Conservation (phyloP, 345 rosid species). For the Corchorus olitorius region DNA sequence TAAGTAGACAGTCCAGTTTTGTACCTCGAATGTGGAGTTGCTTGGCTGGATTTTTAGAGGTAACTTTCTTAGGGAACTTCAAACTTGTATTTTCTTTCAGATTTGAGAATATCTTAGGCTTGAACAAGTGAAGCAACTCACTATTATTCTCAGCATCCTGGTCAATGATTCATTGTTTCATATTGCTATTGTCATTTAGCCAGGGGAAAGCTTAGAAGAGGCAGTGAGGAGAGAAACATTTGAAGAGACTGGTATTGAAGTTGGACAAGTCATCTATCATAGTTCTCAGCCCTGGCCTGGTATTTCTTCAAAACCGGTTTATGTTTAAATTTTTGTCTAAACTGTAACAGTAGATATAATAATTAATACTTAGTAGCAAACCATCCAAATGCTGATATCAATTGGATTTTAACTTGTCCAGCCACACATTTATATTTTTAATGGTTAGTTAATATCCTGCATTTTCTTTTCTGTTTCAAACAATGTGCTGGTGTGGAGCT, state of each 20-base stretch:
- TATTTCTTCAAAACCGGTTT: constrained; percentile 26
- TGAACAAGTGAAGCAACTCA: neutral
- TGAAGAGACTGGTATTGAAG: constrained; percentile 96
- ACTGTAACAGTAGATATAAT: neutral
- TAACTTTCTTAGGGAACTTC: constrained; percentile 26
- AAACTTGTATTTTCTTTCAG: neutral
- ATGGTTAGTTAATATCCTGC: neutral
- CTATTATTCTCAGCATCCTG: neutral
- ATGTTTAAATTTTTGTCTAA: neutral
- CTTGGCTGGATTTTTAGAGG: constrained; percentile 95
- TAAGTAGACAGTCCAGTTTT: constrained; percentile 82
- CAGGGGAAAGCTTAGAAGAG: constrained; percentile 99
- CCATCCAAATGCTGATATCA: neutral
- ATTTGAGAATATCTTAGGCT: constrained; percentile 1
- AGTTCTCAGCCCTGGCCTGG: constrained; percentile 99
- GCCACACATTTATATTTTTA: neutral
- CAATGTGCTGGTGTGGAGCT: neutral
- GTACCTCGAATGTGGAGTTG: constrained; percentile 99
- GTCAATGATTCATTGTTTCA: neutral
- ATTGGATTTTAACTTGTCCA: neutral
- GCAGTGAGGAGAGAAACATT: constrained; percentile 96
- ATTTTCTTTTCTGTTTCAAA: neutral
- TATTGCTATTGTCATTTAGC: constrained; percentile 47
- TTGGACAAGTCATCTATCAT: constrained; percentile 86
- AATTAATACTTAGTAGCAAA: neutral